Evolutionary conservation across 2,329 filamentous ascomycete genomes (phyloP), one percentile per base, ranked within the genome.

Genomic region (Karstenula rhodostoma): DNA sequence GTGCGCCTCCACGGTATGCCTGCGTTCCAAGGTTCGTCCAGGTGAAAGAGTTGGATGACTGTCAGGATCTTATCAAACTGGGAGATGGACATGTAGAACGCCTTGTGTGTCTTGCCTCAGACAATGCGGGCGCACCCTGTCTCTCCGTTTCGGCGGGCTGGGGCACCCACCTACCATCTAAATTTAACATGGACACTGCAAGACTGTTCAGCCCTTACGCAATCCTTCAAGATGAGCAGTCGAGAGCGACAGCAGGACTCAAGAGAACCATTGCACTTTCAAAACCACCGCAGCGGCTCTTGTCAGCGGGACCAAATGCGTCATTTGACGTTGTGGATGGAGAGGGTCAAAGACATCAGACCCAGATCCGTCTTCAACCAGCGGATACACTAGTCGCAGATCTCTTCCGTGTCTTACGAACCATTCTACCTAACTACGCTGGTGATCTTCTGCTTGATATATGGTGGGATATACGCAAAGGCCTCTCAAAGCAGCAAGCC

Each of bases 401-500:
- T 3, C 62, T 75, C 5, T 76, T 79, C 42, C 67, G 68, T 35
- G 69, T 76, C 13, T 63, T 77, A 19, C 66, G 69, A 3, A 73
- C 67, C 10, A 70, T 78, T 13, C 63, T 79, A 13, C 74, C 77
- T 12, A 71, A 76, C 33, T 67, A 76, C 48, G 62, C 69, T 19
- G 77, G 77, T 3, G 75, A 79, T 43, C 73, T 77, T 33, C 63
- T 79, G 9, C 61, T 78, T 9, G 72, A 76, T 42, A 71, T 78
- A 17, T 79, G 75, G 74, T 79, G 77, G 77, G 73, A 70, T 46
- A 72, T 77, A 29, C 71, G 71, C 32, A 73, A 70, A 35, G 62
- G 62, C 25, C 50, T 74, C 4, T 54, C 67, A 9, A 56, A 52
- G 2, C 64, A 69, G 22, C 22, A 56, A 25, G 25, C 55, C 12